phyloP scores from a whole-genome alignment of 345 rosid genomes.

The Salix suchowensis region DNA sequence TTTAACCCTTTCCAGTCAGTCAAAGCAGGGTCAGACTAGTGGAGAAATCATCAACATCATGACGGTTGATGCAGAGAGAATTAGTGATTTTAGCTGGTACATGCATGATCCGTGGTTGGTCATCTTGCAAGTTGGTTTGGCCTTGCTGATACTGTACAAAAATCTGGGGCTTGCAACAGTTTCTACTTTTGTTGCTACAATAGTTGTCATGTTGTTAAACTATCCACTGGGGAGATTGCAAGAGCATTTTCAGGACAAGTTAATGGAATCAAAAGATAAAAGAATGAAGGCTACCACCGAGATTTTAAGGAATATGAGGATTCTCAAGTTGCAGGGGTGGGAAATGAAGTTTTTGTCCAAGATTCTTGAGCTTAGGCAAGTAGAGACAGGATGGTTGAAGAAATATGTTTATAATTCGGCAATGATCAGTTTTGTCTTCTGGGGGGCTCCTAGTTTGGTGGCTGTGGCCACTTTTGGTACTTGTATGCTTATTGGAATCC shows the following conservation, averaged over 20 bases:
- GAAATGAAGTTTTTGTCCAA: constrained; percentile 38
- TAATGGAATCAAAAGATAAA: constrained; percentile 34
- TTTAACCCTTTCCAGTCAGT: constrained; percentile 24
- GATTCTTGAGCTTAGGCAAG: constrained; percentile 23
- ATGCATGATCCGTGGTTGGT: constrained; percentile 34
- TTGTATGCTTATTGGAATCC: constrained; percentile 26
- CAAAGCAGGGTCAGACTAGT: constrained; percentile 30
- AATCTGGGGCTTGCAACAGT: constrained; percentile 25
- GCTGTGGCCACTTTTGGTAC: constrained; percentile 31
- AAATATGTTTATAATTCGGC: constrained; percentile 21
- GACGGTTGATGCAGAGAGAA: constrained; percentile 33
- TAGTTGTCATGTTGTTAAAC: constrained; percentile 26
- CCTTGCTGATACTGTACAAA: constrained; percentile 26
- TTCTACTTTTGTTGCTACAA: constrained; percentile 17
- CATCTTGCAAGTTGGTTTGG: constrained; percentile 27
- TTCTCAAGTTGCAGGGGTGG: constrained; percentile 40
- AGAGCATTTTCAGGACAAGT: constrained; percentile 24
- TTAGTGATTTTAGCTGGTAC: constrained; percentile 26
- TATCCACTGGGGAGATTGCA: constrained; percentile 25
- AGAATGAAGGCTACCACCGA: constrained; percentile 36
- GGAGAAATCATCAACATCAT: constrained; percentile 37
- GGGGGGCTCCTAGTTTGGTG: constrained; percentile 26
- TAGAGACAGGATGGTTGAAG: constrained; percentile 30
- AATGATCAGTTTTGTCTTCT: constrained; percentile 15
- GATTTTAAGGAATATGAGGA: constrained; percentile 31